These are phyloP conservation scores for Leccinum aurantiacum DNA, from an alignment of 768 basidiomycete genomes.

Conservation along the genomic window DNA sequence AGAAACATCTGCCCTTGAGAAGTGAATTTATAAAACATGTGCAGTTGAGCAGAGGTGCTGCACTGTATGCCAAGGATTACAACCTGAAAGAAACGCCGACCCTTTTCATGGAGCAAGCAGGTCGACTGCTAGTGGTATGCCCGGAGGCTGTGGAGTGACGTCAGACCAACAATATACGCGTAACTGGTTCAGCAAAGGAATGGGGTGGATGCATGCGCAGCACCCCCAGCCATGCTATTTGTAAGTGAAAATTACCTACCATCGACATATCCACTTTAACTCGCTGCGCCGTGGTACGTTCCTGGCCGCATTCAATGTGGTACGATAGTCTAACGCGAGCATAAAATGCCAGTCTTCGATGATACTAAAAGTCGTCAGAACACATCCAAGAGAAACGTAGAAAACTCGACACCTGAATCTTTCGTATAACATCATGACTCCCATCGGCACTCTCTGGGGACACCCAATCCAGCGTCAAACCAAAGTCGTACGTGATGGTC, in stretches of 20 bases:
- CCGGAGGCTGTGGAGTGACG: not conserved
- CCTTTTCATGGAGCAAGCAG: not conserved
- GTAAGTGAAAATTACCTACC: not conserved
- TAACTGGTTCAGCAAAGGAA: not conserved
- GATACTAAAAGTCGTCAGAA: not conserved
- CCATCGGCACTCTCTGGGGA: conserved; percentile 30
- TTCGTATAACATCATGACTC: conserved; percentile 25
- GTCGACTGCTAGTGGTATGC: too few relatives aligned
- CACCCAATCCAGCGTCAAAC: conserved; percentile 25
- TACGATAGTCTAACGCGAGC: not conserved
- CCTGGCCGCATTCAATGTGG: not conserved
- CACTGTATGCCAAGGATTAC: too few relatives aligned
- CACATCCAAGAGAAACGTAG: not conserved
- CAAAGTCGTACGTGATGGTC: conserved; percentile 25
- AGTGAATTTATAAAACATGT: not conserved
- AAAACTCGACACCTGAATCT: not conserved
- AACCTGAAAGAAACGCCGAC: too few relatives aligned
- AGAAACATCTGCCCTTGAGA: not conserved
- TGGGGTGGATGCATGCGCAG: not conserved
- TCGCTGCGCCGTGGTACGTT: not conserved
- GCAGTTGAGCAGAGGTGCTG: not conserved
- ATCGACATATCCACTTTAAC: too few relatives aligned
- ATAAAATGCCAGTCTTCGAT: conserved; percentile 12
- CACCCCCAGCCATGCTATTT: not conserved
- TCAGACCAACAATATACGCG: too few relatives aligned